Evolutionary conservation across 306 rosid species (phyloP).

Genomic region (Gastrolobium bilobum): DNA sequence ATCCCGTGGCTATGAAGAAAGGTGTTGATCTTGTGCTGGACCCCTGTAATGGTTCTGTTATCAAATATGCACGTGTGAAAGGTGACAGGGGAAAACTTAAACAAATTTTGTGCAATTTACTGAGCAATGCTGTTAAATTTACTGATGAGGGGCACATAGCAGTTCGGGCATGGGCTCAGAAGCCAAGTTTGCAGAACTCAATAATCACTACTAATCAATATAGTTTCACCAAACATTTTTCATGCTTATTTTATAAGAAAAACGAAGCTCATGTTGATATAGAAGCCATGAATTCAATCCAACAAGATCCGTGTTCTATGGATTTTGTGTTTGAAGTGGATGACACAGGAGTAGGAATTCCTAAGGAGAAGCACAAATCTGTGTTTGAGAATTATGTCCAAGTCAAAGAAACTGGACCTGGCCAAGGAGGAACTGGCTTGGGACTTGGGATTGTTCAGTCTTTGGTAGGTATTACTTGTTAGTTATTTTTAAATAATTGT

Average conservation of each 20-base stretch:
- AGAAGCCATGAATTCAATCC: slow-evolving; percentile 49
- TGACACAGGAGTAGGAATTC: slow-evolving; percentile 93
- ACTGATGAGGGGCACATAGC: slow-evolving; percentile 72
- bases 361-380: slow-evolving; percentile 67
- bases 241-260: slow-evolving; percentile 54
- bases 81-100: slow-evolving; percentile 86
- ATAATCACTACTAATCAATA: slow-evolving; percentile 43
- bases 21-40: slow-evolving; percentile 81
- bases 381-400: slow-evolving; percentile 86
- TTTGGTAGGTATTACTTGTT: slow-evolving; percentile 56
- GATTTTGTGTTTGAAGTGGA: slow-evolving; percentile 85
- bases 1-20: slow-evolving; percentile 70
- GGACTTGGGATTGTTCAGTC: slow-evolving; percentile 96
- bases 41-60: slow-evolving; percentile 69
- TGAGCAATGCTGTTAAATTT: slow-evolving; percentile 89
- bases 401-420: slow-evolving; percentile 69
- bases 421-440: slow-evolving; percentile 85
- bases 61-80: slow-evolving; percentile 60
- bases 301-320: slow-evolving; percentile 50
- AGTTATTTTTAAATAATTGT: neutral
- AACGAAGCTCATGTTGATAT: slow-evolving; percentile 29
- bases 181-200: slow-evolving; percentile 60
- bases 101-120: slow-evolving; percentile 74
- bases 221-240: slow-evolving; percentile 38
- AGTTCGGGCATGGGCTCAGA: slow-evolving; percentile 71